Base-by-base conservation (phyloP, 139 green algal genomes). In the Penium margaritaceum region DNA sequence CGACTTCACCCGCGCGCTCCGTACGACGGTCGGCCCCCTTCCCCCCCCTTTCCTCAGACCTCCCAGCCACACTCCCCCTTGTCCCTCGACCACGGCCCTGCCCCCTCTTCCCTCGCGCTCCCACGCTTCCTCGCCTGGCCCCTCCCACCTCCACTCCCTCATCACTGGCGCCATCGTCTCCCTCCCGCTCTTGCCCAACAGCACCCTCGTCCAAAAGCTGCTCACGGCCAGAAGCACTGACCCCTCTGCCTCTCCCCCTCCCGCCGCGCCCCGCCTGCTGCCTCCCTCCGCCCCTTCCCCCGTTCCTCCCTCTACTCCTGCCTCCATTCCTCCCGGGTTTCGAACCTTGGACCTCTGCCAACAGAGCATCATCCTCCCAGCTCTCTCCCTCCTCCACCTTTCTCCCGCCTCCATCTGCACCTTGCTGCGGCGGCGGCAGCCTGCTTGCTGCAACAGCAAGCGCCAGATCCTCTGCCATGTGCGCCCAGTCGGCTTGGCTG, bases 211-310 rank as follows among this genome's bases (percentile, higher is more conserved):
- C 41, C 41, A 51, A 9, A 51, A 51, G 9, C 41, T 51, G 9
- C 12, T 21, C 41, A 51, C 41, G 9, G 41, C 12, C 12, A 21
- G 9, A 21, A 12, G 41, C 41, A 12, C 41, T 51, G 9, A 21
- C 12, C 9, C 12, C 41, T 12, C 41, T 51, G 9, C 41, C 41
- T 9, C 41, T 51, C 41, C 41, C 41, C 41, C 41, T 51, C 41
- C 41, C 41, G 9, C 41, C 12, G 12, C 41, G 9, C 41, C 41
- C 12, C 41, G 87, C 83, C 55, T 81, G 36, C 60, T 78, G 64
- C 76, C 88, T 77, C 77, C 89, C 83, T 37, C 34, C n/a, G 32
- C 72, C 64, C 63, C 34, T 71, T 32, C 63, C 64, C 63, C 63
- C 30, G n/a, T 35, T 71, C 9, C 63, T 71, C 30, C 63, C 15